phyloP scores from a whole-genome alignment of 1,139 yeast genomes.

The Pichia sp. region DNA sequence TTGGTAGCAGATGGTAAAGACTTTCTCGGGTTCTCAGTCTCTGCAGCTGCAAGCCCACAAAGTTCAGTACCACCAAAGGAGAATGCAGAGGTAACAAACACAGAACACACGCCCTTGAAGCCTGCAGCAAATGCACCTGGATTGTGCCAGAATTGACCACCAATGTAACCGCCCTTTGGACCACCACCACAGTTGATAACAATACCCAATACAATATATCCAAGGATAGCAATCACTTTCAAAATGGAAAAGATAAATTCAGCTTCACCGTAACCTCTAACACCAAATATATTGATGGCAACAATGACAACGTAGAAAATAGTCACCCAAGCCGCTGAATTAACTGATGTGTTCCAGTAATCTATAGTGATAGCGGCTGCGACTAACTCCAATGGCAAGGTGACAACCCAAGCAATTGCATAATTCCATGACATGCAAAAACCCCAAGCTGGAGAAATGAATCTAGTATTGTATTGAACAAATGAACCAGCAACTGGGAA shows the following conservation, averaged over 20 bases:
- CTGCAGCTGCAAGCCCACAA: conserved; percentile 38
- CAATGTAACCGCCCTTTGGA: conserved; percentile 47
- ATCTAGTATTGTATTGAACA: background rate
- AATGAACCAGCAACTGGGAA: background rate
- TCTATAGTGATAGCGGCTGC: background rate
- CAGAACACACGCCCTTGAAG: conserved; percentile 40
- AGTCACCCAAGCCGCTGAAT: conserved; percentile 34
- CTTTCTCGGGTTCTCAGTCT: conserved; percentile 33
- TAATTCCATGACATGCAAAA: background rate
- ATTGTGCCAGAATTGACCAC: conserved; percentile 46
- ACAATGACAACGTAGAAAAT: conserved; percentile 51
- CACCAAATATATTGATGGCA: conserved; percentile 21
- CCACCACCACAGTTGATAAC: conserved; percentile 48
- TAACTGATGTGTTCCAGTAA: background rate
- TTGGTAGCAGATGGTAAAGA: conserved; percentile 65
- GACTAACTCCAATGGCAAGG: background rate
- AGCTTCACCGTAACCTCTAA: conserved; percentile 19
- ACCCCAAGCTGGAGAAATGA: background rate
- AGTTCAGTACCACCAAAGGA: conserved; percentile 36
- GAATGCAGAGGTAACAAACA: conserved; percentile 30
- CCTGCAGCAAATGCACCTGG: conserved; percentile 68
- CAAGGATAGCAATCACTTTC: conserved; percentile 26
- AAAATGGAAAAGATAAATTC: conserved; percentile 16
- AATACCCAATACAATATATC: conserved; percentile 42
- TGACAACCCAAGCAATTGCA: background rate